phyloP scores from a whole-genome alignment of 148 eudicot species.

The Drosera capensis region DNA sequence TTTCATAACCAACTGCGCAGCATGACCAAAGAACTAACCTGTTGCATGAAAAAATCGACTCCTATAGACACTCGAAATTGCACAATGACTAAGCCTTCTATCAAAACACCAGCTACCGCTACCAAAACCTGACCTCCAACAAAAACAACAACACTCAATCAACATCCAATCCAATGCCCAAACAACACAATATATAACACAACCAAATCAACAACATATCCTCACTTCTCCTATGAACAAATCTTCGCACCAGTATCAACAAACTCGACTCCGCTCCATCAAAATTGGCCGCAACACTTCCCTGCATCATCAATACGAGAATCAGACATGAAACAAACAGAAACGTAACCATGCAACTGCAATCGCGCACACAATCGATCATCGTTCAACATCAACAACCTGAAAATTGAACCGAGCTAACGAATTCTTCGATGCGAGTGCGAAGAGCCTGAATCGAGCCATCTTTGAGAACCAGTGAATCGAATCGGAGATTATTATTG shows the following conservation, averaged over 20 bases:
- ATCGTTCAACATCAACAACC: background rate
- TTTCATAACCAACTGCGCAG: background rate
- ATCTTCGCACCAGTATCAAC: background rate
- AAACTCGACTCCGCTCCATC: background rate
- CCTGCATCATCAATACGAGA: no score
- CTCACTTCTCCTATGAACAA: background rate
- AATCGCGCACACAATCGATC: no score
- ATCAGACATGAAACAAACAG: no score
- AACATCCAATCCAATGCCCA: background rate
- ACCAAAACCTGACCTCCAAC: background rate
- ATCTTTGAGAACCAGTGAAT: no score
- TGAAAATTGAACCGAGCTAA: background rate
- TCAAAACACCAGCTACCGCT: background rate
- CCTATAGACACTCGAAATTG: background rate
- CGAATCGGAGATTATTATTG: no score
- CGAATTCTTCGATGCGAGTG: background rate
- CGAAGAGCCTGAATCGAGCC: conserved; percentile 1
- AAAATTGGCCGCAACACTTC: no score
- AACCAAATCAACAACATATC: background rate
- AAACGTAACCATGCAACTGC: no score
- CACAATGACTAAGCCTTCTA: background rate
- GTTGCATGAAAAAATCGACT: background rate
- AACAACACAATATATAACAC: no score
- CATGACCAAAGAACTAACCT: no score
- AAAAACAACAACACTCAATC: background rate